Conservation (phyloP, 1,139 yeast genomes). For the Saccharomycopsis phalli region DNA sequence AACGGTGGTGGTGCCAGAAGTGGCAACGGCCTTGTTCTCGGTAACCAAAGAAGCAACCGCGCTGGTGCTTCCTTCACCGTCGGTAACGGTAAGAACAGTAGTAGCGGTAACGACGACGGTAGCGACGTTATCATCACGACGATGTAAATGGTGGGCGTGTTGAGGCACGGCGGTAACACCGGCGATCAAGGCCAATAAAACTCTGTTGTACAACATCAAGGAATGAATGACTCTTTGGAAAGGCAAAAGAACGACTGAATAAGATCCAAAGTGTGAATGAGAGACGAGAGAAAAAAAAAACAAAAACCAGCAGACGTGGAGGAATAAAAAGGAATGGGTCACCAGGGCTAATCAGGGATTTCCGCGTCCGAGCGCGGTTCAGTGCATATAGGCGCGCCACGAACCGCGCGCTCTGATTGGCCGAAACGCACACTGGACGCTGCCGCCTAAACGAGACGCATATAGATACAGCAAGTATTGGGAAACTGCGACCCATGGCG, state of each 20-base stretch:
- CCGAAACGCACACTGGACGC: no score
- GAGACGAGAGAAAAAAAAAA: no score
- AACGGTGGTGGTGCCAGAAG: slow-evolving; percentile 20
- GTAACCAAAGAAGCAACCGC: slow-evolving; percentile 22
- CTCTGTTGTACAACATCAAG: neutral
- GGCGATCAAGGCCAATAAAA: slow-evolving; percentile 18
- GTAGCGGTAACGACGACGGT: slow-evolving; percentile 35
- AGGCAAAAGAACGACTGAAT: neutral
- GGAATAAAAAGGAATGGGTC: no score
- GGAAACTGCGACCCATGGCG: no score
- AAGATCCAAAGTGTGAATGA: neutral
- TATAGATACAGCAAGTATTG: no score
- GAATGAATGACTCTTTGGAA: neutral
- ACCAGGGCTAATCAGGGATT: no score
- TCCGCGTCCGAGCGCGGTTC: no score
- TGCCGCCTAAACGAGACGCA: no score
- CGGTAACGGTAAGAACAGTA: slow-evolving; percentile 37
- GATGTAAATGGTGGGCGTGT: slow-evolving; percentile 16
- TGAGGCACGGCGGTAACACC: slow-evolving; percentile 16
- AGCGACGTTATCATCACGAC: slow-evolving; percentile 34
- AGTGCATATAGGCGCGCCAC: no score
- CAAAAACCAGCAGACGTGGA: no score
- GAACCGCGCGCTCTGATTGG: no score
- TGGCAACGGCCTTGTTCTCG: slow-evolving; percentile 21
- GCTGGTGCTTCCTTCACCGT: slow-evolving; percentile 27